phyloP scores from a whole-genome alignment of 768 basidiomycete species.

The Agaricus blazei region DNA sequence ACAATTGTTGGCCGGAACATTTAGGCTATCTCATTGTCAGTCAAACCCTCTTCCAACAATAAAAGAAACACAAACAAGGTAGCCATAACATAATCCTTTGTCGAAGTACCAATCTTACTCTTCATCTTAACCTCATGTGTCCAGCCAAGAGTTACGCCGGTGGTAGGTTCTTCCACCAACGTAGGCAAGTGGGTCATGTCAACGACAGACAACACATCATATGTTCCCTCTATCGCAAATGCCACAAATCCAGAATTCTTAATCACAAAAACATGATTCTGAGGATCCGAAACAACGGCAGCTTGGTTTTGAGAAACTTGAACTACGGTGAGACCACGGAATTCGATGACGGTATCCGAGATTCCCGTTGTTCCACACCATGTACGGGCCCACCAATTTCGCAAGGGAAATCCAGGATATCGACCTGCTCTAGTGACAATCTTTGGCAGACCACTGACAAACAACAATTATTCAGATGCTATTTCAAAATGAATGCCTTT shows the following conservation, averaged over 20 bases:
- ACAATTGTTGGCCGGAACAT: constrained; percentile 84
- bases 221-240: constrained; percentile 74
- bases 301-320: constrained; percentile 83
- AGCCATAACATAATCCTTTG: constrained; percentile 71
- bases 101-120: constrained; percentile 39
- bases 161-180: constrained; percentile 55
- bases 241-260: constrained; percentile 78
- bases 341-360: constrained; percentile 78
- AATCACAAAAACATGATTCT: constrained; percentile 77
- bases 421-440: constrained; percentile 69
- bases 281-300: constrained; percentile 73
- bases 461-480: background rate
- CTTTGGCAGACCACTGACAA: constrained; percentile 64
- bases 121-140: constrained; percentile 79
- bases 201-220: constrained; percentile 72
- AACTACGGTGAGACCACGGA: constrained; percentile 76
- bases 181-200: constrained; percentile 77
- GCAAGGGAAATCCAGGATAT: constrained; percentile 69
- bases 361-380: constrained; percentile 71
- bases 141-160: constrained; percentile 59
- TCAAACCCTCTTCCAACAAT: background rate
- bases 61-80: constrained; percentile 51
- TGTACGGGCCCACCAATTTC: constrained; percentile 83
- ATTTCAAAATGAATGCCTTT: background rate
- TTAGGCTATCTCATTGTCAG: constrained; percentile 40